Conservation (phyloP, 179 eudicot genomes). For the Camellia oleifera region DNA sequence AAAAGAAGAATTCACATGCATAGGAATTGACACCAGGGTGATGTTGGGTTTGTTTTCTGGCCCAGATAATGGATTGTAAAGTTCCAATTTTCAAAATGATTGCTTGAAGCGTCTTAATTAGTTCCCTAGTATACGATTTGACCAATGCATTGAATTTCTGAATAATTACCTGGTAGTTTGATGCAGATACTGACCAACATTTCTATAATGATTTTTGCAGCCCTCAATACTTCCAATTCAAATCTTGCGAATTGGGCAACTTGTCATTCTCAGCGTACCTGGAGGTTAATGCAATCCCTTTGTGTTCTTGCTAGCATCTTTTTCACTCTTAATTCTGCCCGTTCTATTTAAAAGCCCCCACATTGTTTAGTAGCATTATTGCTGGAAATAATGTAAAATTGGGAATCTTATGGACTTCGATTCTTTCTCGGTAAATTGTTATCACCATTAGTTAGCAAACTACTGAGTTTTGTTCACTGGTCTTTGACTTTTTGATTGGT, state of each 20-base stretch:
- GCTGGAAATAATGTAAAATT: neutral
- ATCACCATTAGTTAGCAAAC: neutral
- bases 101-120: neutral
- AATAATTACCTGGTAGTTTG: neutral
- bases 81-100: neutral
- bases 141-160: neutral
- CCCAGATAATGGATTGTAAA: neutral
- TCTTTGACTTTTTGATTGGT: neutral
- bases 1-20: too few species aligned
- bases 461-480: neutral
- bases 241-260: conserved; percentile 78
- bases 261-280: conserved; percentile 87
- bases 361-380: conserved; percentile 10
- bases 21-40: neutral
- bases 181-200: neutral
- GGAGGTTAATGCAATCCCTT: conserved; percentile 47
- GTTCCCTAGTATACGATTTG: neutral
- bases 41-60: neutral
- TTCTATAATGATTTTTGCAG: conserved; percentile 38
- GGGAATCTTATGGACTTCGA: neutral
- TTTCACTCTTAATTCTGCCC: neutral
- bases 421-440: neutral
- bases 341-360: neutral
- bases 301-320: neutral
- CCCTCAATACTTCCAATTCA: conserved; percentile 95